Evolutionary conservation across 2,329 filamentous ascomycete species (phyloP).

Genomic region (Cylindrodendrum hubeiense): DNA sequence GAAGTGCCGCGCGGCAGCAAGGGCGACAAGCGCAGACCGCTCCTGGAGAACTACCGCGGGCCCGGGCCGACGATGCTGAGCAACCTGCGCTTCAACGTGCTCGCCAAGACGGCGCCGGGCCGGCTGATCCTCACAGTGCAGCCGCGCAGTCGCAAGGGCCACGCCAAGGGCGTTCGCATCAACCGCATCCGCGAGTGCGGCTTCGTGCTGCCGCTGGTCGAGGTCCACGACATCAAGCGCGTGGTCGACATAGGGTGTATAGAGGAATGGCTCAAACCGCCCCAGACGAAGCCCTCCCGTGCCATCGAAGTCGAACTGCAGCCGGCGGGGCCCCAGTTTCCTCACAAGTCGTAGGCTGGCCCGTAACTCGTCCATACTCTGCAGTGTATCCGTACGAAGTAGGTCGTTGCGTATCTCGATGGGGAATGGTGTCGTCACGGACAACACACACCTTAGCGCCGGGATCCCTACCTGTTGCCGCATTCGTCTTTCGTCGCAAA

Average conservation of each 20-base stretch:
- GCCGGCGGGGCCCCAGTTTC: background rate
- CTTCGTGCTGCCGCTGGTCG: background rate
- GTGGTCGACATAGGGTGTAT: background rate
- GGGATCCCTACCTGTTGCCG: too few relatives aligned
- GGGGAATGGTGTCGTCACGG: background rate
- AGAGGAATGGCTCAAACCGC: background rate
- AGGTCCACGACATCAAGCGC: background rate
- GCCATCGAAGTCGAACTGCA: background rate
- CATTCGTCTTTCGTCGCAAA: too few relatives aligned
- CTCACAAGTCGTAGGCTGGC: too few relatives aligned
- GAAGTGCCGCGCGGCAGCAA: background rate
- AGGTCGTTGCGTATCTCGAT: background rate
- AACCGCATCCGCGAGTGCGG: background rate
- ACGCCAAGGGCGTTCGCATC: background rate
- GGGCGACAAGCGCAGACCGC: background rate
- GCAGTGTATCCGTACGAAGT: background rate
- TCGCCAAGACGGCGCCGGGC: background rate
- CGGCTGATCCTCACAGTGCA: background rate
- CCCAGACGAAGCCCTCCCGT: background rate
- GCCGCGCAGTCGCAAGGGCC: background rate
- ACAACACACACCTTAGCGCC: too few relatives aligned
- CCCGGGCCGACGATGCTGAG: slow-evolving; percentile 27
- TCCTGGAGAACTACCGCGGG: slow-evolving; percentile 26
- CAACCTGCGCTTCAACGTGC: slow-evolving; percentile 35
- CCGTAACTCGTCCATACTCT: too few relatives aligned